phyloP scores from a whole-genome alignment of 768 basidiomycete species.

The Suillus lakei region DNA sequence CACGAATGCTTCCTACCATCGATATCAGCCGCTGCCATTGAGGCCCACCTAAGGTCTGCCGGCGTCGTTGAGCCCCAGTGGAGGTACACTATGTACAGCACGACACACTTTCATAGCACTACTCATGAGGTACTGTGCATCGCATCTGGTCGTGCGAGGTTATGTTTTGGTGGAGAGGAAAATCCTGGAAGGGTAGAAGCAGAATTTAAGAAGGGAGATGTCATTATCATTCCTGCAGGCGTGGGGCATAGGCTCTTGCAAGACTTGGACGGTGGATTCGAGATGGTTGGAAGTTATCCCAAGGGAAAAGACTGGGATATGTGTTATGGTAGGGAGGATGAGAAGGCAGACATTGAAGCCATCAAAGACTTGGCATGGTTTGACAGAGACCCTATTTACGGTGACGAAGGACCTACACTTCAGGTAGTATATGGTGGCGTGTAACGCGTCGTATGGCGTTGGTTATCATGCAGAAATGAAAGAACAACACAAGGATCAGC shows the following conservation, averaged over 20 bases:
- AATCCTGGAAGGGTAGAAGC: constrained; percentile 37
- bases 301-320: constrained; percentile 42
- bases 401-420: constrained; percentile 42
- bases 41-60: constrained; percentile 37
- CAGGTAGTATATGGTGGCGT: constrained; percentile 22
- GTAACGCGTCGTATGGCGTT: not conserved
- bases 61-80: constrained; percentile 44
- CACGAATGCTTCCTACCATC: constrained; percentile 32
- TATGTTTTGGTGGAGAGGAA: constrained; percentile 47
- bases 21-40: constrained; percentile 29
- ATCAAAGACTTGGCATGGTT: constrained; percentile 43
- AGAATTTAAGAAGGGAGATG: constrained; percentile 42
- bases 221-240: constrained; percentile 46
- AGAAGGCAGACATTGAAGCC: constrained; percentile 28
- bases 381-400: constrained; percentile 44
- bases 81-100: constrained; percentile 47
- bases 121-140: constrained; percentile 47
- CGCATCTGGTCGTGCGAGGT: constrained; percentile 34
- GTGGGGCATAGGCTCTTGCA: constrained; percentile 43
- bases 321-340: constrained; percentile 42
- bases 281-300: constrained; percentile 49
- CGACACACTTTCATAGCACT: constrained; percentile 48
- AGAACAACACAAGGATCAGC: not conserved
- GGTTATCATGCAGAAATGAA: not conserved
- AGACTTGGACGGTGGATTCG: constrained; percentile 34